Evolutionary conservation across 2,329 filamentous ascomycete genomes (phyloP).

Genomic region (Aspergillus sclerotialis): DNA sequence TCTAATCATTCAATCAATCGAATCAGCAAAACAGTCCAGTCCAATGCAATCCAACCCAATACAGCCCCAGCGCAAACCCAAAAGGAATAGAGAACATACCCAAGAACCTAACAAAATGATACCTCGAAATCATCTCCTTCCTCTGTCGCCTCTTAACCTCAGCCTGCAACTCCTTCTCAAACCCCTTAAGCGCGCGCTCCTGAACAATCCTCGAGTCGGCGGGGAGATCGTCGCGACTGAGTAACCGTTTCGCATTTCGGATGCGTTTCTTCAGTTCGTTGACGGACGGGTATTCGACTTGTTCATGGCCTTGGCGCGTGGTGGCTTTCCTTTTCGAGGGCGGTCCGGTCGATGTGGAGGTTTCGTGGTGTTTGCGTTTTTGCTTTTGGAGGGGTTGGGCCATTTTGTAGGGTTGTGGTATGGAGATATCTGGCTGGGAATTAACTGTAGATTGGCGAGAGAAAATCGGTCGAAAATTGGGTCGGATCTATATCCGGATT

Average conservation of each 20-base stretch:
- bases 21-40: slow-evolving; percentile 5
- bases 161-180: slow-evolving; percentile 49
- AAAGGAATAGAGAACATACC: slow-evolving; percentile 26
- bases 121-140: slow-evolving; percentile 52
- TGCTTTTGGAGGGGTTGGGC: slow-evolving; percentile 21
- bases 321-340: slow-evolving; percentile 22
- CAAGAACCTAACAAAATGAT: slow-evolving; percentile 62
- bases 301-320: slow-evolving; percentile 11
- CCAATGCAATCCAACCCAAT: too few relatives aligned
- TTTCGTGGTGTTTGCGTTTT: slow-evolving; percentile 24
- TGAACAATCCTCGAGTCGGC: slow-evolving; percentile 51
- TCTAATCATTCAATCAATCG: slow-evolving; percentile 16
- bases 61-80: too few relatives aligned
- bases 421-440: too few relatives aligned
- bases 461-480: neutral
- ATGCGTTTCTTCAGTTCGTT: slow-evolving; percentile 51
- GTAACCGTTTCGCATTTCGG: slow-evolving; percentile 48
- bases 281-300: slow-evolving; percentile 29
- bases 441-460: neutral
- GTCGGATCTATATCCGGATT: too few relatives aligned
- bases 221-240: slow-evolving; percentile 44
- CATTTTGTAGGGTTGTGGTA: too few relatives aligned
- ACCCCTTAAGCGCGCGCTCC: slow-evolving; percentile 52
- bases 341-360: slow-evolving; percentile 13
- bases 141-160: slow-evolving; percentile 43